phyloP scores from a whole-genome alignment of 805 yeast genomes.

The Cyberlindnera veronae region DNA sequence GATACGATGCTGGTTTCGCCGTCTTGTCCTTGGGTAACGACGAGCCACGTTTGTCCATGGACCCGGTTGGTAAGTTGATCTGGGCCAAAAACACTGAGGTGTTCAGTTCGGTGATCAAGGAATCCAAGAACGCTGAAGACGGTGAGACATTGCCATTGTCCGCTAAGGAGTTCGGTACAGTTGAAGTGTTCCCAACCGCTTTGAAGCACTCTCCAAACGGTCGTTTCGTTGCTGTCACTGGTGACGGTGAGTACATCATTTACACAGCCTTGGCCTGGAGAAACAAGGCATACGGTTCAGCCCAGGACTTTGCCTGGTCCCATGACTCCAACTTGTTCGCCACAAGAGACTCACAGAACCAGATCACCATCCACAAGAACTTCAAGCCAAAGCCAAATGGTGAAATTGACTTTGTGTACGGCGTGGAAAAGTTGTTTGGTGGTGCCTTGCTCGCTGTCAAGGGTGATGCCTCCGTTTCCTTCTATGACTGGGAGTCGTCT shows the following conservation, averaged over 20 bases:
- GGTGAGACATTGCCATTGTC: slow-evolving; percentile 77
- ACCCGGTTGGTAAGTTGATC: slow-evolving; percentile 84
- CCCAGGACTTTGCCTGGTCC: slow-evolving; percentile 92
- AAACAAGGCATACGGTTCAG: slow-evolving; percentile 88
- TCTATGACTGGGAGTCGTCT: slow-evolving; percentile 94
- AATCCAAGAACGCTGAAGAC: slow-evolving; percentile 63
- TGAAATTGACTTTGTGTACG: slow-evolving; percentile 61
- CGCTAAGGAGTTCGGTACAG: slow-evolving; percentile 89
- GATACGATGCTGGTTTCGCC: slow-evolving; percentile 93
- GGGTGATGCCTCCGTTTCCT: slow-evolving; percentile 78
- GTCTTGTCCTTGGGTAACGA: slow-evolving; percentile 88
- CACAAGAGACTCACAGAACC: slow-evolving; percentile 62
- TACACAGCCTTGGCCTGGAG: slow-evolving; percentile 98
- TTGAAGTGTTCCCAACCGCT: slow-evolving; percentile 87
- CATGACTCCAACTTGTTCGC: slow-evolving; percentile 87
- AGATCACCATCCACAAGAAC: slow-evolving; percentile 73
- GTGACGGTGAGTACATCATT: slow-evolving; percentile 96
- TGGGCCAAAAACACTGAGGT: slow-evolving; percentile 88
- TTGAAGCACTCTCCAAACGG: slow-evolving; percentile 95
- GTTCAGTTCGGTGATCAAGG: slow-evolving; percentile 75
- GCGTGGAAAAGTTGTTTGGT: slow-evolving; percentile 77
- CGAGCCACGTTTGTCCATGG: slow-evolving; percentile 92
- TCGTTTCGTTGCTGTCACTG: slow-evolving; percentile 92
- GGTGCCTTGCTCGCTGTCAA: slow-evolving; percentile 87
- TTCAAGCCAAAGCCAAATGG: slow-evolving; percentile 73